Evolutionary conservation across 164 flowering plant genomes (phyloP), one percentile per base, ranked within the genome.

Genomic region (Aristolochia fimbriata): DNA sequence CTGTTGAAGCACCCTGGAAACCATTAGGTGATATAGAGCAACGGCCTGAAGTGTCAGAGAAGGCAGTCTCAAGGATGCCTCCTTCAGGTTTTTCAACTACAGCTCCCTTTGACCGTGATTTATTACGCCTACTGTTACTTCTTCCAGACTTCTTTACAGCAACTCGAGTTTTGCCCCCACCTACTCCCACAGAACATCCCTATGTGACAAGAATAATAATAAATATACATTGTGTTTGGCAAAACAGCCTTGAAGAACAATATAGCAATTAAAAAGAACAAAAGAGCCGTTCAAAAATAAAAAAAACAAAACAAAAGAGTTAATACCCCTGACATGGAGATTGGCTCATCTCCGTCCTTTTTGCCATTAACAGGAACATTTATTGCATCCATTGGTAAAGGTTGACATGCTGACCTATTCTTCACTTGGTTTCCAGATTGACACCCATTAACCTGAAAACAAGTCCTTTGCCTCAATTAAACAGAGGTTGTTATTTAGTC

Each of bases 111-210:
- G 65, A 24, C 61, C 55, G 55, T 30, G 71, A 62, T 12, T 52
- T 73, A 59, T 76, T 77, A 48, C 59, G 76, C 71, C 71, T 85
- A 41, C 57, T 72, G 62, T 73, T 74, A 47, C 63, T 75, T 69
- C 71, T 85, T 68, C 75, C 79, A 47, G 59, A 77, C 77, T 77
- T 88, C 74, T 76, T 80, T 54, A 73, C 71, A 68, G 71, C 49
- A 61, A 58, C 67, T 58, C 61, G 76, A 60, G 61, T 74, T 45
- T 80, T 82, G 62, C 73, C 76, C 58, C 64, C 73, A 65, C 65
- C 73, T 61, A 62, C 45, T 58, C 62, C 74, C 50, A 69, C 57
- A 51, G 58, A 62, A 60, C 58, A 68, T 65, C 77, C 89, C 94
- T 86, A 83, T 49, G 47, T 27, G 30, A n/a, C 70, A 74, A 47